Evolutionary conservation across 2,329 filamentous ascomycete genomes (phyloP).

Genomic region (Gnomoniopsis smithogilvyi): DNA sequence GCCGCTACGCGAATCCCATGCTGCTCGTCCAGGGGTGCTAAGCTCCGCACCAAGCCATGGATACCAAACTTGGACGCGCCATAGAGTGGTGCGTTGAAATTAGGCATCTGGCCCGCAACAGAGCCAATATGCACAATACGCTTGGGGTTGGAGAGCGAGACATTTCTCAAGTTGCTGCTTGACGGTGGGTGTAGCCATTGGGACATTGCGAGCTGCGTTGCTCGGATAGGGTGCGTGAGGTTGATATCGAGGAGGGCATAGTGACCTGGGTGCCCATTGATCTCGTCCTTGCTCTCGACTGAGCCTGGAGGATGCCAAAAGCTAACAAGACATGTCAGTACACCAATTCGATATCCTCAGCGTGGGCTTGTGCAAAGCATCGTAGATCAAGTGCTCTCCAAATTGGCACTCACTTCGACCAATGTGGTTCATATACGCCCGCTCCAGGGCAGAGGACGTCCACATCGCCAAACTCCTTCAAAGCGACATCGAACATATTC

Average conservation of each 20-base stretch:
- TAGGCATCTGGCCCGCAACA: slow-evolving; percentile 33
- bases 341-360: too few relatives aligned
- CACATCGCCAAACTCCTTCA: slow-evolving; percentile 34
- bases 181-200: slow-evolving; percentile 32
- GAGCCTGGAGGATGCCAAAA: slow-evolving; percentile 41
- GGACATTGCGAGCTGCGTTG: slow-evolving; percentile 37
- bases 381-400: too few relatives aligned
- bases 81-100: slow-evolving; percentile 35
- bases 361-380: too few relatives aligned
- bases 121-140: slow-evolving; percentile 35
- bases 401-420: slow-evolving; percentile 22
- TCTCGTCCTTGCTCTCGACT: slow-evolving; percentile 27
- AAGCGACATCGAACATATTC: slow-evolving; percentile 31
- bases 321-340: slow-evolving; percentile 13
- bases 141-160: slow-evolving; percentile 28
- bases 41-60: slow-evolving; percentile 37
- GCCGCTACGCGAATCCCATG: slow-evolving; percentile 37
- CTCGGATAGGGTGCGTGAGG: slow-evolving; percentile 37
- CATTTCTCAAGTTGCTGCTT: slow-evolving; percentile 12
- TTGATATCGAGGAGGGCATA: slow-evolving; percentile 39
- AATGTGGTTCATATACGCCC: slow-evolving; percentile 43
- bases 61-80: slow-evolving; percentile 37
- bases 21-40: slow-evolving; percentile 32
- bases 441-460: slow-evolving; percentile 44
- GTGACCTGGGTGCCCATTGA: slow-evolving; percentile 22